Evolutionary conservation across 176 grass and related monocot genomes (phyloP).

Genomic region (Tuctoria greenei): DNA sequence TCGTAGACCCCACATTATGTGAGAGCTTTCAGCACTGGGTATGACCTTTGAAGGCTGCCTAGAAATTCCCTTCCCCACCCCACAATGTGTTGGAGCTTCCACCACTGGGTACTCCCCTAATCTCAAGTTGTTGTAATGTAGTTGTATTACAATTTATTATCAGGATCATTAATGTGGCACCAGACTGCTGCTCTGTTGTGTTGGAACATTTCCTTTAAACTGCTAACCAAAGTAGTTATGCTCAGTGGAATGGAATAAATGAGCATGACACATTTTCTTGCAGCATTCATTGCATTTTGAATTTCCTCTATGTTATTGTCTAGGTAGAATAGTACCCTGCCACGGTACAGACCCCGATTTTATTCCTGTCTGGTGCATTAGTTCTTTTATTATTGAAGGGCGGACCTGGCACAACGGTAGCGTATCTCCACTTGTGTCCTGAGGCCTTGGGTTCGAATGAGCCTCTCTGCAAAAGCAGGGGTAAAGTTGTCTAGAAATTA

Average conservation of each 20-base stretch:
- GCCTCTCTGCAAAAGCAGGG: too few species aligned
- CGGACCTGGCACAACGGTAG: too few species aligned
- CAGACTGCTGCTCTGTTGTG: neutral
- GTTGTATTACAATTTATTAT: neutral
- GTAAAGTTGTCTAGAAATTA: too few species aligned
- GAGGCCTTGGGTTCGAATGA: too few species aligned
- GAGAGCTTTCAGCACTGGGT: too few species aligned
- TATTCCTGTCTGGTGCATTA: constrained; percentile 43
- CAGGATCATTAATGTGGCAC: neutral
- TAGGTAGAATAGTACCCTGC: constrained; percentile 61
- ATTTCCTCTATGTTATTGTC: constrained; percentile 4
- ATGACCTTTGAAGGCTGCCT: too few species aligned
- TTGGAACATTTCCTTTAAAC: neutral
- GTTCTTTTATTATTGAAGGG: too few species aligned
- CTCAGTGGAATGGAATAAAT: neutral
- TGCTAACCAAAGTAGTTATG: neutral
- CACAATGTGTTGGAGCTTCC: too few species aligned
- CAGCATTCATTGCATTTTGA: neutral
- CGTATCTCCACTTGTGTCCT: too few species aligned
- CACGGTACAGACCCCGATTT: constrained; percentile 76
- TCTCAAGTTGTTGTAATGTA: neutral
- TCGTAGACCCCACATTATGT: too few species aligned
- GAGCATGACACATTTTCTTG: neutral
- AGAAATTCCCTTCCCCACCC: too few species aligned
- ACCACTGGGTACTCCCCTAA: too few species aligned